phyloP scores from a whole-genome alignment of 306 rosid species.

The Argentina anserina region DNA sequence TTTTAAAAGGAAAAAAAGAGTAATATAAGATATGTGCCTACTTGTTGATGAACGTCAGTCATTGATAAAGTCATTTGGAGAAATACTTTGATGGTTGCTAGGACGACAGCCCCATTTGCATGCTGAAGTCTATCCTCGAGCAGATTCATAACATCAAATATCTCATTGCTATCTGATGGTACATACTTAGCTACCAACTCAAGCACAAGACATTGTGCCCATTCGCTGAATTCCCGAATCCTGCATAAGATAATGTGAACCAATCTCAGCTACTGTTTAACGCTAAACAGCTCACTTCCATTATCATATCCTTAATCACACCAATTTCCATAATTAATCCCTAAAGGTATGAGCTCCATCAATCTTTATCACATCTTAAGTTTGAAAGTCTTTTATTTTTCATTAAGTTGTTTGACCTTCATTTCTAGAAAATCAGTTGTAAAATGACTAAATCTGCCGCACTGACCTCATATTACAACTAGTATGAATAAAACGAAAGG shows the following conservation, averaged over 20 bases:
- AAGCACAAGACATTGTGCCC: slow-evolving; percentile 95
- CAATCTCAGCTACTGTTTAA: slow-evolving; percentile 25
- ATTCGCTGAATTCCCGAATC: slow-evolving; percentile 88
- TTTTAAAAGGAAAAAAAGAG: neutral
- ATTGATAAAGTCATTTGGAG: slow-evolving; percentile 93
- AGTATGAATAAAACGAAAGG: neutral
- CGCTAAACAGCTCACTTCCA: too few relatives aligned
- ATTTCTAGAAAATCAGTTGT: neutral
- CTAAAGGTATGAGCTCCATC: neutral
- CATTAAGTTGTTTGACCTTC: neutral
- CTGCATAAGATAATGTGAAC: slow-evolving; percentile 44
- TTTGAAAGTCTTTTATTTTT: neutral
- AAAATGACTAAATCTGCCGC: neutral
- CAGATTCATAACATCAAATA: slow-evolving; percentile 96
- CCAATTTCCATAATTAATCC: neutral
- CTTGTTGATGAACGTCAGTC: slow-evolving; percentile 99
- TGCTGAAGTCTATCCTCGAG: slow-evolving; percentile 99
- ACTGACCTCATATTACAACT: neutral
- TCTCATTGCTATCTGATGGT: slow-evolving; percentile 79
- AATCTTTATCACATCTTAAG: neutral
- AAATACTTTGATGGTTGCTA: slow-evolving; percentile 90
- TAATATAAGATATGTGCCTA: slow-evolving; percentile 27
- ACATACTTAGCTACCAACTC: slow-evolving; percentile 86
- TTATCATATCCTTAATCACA: too few relatives aligned
- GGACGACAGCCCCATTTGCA: slow-evolving; percentile 99